Evolutionary conservation across 192 early-diverging fungal species (phyloP).

Genomic region (Podila horticola): DNA sequence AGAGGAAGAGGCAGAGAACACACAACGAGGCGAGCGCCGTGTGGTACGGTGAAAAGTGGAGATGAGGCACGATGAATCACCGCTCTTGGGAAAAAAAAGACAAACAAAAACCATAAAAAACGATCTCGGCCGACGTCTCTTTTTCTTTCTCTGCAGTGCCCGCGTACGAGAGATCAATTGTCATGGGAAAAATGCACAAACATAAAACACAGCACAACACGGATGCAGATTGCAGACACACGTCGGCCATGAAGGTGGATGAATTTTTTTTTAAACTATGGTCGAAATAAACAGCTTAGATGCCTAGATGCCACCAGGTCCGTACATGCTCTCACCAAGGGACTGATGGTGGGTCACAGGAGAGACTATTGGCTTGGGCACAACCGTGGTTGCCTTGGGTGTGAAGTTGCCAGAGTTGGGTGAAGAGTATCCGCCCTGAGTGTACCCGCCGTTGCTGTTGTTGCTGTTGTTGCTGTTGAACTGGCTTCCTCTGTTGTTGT

Average conservation of each 20-base stretch:
- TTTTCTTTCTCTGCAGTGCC: no score
- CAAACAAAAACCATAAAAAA: neutral
- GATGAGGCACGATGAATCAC: conserved; percentile 43
- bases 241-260: no score
- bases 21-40: no score
- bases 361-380: conserved; percentile 25
- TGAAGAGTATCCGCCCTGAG: neutral
- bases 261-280: no score
- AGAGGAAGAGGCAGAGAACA: no score
- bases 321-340: conserved; percentile 27
- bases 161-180: no score
- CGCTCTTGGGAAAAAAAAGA: conserved; percentile 1
- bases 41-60: neutral
- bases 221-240: no score
- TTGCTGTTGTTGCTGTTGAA: neutral
- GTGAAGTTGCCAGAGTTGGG: conserved; percentile 3
- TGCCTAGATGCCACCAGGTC: conserved; percentile 23
- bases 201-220: no score
- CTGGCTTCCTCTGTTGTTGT: neutral
- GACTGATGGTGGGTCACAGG: conserved; percentile 5
- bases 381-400: conserved; percentile 27
- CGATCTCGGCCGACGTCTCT: neutral
- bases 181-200: no score
- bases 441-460: neutral
- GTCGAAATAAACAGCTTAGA: no score